Base-by-base conservation (phyloP, 768 basidiomycete genomes). In the Boletellus ananiceps region DNA sequence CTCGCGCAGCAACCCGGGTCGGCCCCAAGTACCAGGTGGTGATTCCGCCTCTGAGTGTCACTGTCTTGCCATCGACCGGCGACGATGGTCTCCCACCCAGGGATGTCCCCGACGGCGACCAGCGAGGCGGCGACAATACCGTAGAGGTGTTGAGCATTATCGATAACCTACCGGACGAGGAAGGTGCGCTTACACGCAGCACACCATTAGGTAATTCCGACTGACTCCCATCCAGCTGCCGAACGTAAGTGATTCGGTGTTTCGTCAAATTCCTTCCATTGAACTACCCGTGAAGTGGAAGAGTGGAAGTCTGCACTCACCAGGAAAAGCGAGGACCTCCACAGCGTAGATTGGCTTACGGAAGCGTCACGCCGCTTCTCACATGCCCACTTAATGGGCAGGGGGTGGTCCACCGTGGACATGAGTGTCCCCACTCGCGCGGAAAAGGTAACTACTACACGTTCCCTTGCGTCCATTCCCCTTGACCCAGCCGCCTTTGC, bases 1-100 rank as follows among this genome's bases (percentile, higher is more conserved):
- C 95, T 51, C 86, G 93, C 50, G 85, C 92, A 13, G 86, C 90
- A 7, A 94, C 90, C 19, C 84, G 94, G n/a, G 78, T 92, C 33
- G 93, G 93, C 14, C 78, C 83, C 35, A 93, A 89, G 63, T 97
- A 80, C 62, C 93, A 97, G 67, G 87, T 77, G 38, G 74, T 61
- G 54, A 82, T 81, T 14, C 81, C 76, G 40, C 61, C 52, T 46
- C 44, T 56, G 23, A 38, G 65, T 63, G 62, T 71, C 47, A 59
- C 68, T 48, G 60, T 61, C 41, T 70, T 74, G 9, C 67, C 71
- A 55, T 77, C 77, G 8, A n/a, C 15, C 13, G 31, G 37, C 13
- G 53, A 29, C 11, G 50, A 49, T 38, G 40, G 9, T 13, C 9
- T 32, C 6, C 44, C 43, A 9, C 14, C 33, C 7, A 46, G 40